Conservation (phyloP, 2,329 filamentous ascomycete genomes). For the Hypoxylon sp. region DNA sequence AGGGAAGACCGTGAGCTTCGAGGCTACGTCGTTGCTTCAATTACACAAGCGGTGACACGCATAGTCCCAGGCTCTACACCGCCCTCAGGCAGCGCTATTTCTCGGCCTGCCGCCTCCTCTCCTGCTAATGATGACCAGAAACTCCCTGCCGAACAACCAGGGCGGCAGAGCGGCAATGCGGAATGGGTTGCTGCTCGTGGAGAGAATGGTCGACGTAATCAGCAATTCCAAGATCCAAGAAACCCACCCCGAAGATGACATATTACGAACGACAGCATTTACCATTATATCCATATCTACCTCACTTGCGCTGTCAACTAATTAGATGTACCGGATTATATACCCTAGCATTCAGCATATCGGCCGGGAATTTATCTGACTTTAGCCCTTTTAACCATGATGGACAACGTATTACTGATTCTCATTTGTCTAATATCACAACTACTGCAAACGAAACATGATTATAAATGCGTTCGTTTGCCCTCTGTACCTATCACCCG, state of each 20-base stretch:
- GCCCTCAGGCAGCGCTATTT: constrained; percentile 40
- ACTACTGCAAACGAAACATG: constrained; percentile 22
- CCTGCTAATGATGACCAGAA: constrained; percentile 69
- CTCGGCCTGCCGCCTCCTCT: constrained; percentile 46
- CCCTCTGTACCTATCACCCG: constrained; percentile 39
- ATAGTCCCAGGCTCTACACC: constrained; percentile 68
- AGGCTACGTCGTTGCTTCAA: constrained; percentile 79
- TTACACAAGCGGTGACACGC: constrained; percentile 80
- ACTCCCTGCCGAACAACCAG: constrained; percentile 72
- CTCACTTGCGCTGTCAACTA: constrained; percentile 20
- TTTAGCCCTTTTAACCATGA: constrained; percentile 18
- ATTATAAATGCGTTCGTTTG: neutral
- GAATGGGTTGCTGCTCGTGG: constrained; percentile 67
- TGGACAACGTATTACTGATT: constrained; percentile 42
- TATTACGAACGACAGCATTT: neutral
- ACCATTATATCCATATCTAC: constrained; percentile 15
- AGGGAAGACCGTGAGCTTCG: constrained; percentile 82
- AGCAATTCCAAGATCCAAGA: constrained; percentile 60
- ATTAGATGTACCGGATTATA: constrained; percentile 43
- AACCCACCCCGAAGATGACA: constrained; percentile 57
- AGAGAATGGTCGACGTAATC: constrained; percentile 59
- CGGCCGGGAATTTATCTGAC: constrained; percentile 21
- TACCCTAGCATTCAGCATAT: constrained; percentile 42
- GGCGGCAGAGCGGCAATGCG: constrained; percentile 64
- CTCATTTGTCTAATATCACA: constrained; percentile 49